Base-by-base conservation (phyloP, 495 filamentous ascomycete genomes). In the Lentithecium fluviatile region DNA sequence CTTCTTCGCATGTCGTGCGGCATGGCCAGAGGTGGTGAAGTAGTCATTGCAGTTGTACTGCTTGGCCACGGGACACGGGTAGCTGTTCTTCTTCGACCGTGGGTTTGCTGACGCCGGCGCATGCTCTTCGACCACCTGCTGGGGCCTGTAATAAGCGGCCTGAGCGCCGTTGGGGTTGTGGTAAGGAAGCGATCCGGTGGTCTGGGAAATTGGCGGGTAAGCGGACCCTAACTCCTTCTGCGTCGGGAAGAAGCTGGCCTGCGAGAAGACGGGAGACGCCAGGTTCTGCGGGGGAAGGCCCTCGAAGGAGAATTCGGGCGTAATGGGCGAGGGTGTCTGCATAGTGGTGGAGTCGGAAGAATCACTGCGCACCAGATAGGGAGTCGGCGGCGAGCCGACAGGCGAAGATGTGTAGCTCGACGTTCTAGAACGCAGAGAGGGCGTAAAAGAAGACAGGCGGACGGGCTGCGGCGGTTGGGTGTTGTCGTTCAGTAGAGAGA, bases 21-120 rank as follows among this genome's bases (percentile, higher is more conserved):
- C 90, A 69, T 97, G 93, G 45, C 93, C 93, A 0, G 94, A 97
- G 0, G 93, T 97, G 45, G 93, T 97, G 73, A 97, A 97, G 66
- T 68, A 74, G 54, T 76, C 74, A 56, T 47, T 65, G 70, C 75
- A 77, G 50, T 68, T 69, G 54, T 64, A 68, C 45, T 71, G 66
- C 64, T 75, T 75, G 5, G 71, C 70, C 61, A 75, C 84, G 17
- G 86, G 82, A 66, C 87, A 88, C 0, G 84, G 83, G 60, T 84
- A 88, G 32, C 83, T 80, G 75, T 88, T 90, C 67, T 72, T 78
- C 75, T 71, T 80, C 58, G 58, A 58, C 8, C 63, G 57, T 8
- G 66, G 60, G 19, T 65, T 67, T 6, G 60, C 65, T 17, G 64
- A 56, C 5, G 49, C 26, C 45, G 67, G 60, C 37, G 51, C 20